Evolutionary conservation across 768 basidiomycete species (phyloP).

Genomic region (Calocera cornea): DNA sequence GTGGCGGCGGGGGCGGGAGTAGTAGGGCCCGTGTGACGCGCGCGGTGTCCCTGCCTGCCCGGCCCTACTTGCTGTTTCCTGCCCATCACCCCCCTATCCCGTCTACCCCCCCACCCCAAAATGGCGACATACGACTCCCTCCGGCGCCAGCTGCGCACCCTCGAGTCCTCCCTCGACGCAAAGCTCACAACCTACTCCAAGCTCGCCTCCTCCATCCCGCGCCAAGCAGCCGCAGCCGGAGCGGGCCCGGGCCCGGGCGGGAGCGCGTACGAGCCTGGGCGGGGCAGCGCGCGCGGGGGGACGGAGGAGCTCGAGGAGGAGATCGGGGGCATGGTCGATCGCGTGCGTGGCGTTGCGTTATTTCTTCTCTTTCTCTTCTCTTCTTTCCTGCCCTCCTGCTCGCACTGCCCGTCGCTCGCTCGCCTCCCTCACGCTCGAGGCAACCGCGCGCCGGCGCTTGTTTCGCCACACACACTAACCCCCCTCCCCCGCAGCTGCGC

Average conservation of each 20-base stretch:
- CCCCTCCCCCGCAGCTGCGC: conserved; percentile 42
- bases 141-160: conserved; percentile 80
- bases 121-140: conserved; percentile 81
- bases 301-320: conserved; percentile 78
- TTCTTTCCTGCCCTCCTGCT: too few species aligned
- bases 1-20: too few species aligned
- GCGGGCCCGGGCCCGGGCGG: conserved; percentile 26
- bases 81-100: not conserved
- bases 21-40: too few species aligned
- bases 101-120: not conserved
- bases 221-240: too few species aligned
- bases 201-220: conserved; percentile 55
- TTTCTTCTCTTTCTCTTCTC: conserved; percentile 10
- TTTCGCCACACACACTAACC: conserved; percentile 8
- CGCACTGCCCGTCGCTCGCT: too few species aligned
- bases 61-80: too few species aligned
- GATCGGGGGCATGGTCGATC: conserved; percentile 70
- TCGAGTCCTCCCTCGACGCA: conserved; percentile 82
- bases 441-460: too few species aligned
- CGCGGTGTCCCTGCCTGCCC: too few species aligned
- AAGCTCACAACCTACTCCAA: conserved; percentile 86
- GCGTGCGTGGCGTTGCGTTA: conserved; percentile 37
- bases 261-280: conserved; percentile 55
- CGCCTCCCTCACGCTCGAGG: too few species aligned
- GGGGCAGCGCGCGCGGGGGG: conserved; percentile 44